Base-by-base conservation (phyloP, 805 yeast species). In the Wickerhamiella galacta region DNA sequence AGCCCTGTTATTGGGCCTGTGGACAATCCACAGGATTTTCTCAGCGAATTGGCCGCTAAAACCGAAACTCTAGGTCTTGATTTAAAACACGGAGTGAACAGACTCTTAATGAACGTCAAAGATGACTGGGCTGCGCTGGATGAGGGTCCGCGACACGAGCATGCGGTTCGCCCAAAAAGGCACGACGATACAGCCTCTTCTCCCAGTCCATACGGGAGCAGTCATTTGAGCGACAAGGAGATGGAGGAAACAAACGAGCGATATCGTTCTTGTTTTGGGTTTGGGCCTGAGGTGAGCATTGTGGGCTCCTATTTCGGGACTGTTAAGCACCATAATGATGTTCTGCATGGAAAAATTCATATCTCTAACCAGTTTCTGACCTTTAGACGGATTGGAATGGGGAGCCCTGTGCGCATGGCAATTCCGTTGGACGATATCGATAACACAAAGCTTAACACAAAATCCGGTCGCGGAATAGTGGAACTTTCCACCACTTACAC, bases 301-400 rank as follows among this genome's bases (percentile, higher is more conserved):
- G 52, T 75, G 0, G 72, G 93, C 0, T 64, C 81, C 1, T 87
- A 81, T 47, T 18, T 35, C 22, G 38, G 44, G 21, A 26, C 26
- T 8, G 16, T 46, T 9, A 18, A 82, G 12, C 74, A 70, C 41
- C 66, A 78, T 41, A 68, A 77, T 9, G 56, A 81, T 14, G 94
- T 94, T 1, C 58, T 73, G 1, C 83, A 80, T 53, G 96, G 96
- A 1, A 79, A 80, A 44, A 47, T 85, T 2, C 82, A 82, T 50
- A 44, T 87, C 9, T 80, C 93, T 0, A 58, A 65, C 14, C 63
- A 62, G 20, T 69, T 66, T 35, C 49, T 87, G n/a, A 85, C 93
- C 41, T 87, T 78, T 54, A 61, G 90, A 39, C 75, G 93, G 23
- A 58, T 81, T 23, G 47, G 81, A 3, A 92, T 92, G 0, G 90